Evolutionary conservation across 2,329 filamentous ascomycete species (phyloP).

Genomic region (Parasarocladium wereldwijsianum): DNA sequence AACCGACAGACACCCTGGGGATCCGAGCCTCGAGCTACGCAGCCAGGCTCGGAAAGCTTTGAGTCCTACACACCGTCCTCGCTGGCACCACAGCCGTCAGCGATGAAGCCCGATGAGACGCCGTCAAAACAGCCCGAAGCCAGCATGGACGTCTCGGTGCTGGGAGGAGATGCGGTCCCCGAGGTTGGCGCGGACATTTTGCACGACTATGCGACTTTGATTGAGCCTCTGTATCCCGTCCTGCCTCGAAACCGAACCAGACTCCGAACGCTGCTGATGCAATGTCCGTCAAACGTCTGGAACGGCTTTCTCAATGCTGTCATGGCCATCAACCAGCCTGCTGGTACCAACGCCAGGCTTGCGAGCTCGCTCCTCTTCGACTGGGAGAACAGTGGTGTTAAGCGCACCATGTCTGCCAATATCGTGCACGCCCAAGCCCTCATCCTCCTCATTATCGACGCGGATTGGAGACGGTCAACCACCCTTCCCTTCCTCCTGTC

Average conservation of each 20-base stretch:
- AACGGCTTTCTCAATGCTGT: conserved; percentile 52
- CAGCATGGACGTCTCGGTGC: conserved; percentile 19
- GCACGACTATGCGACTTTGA: conserved; percentile 42
- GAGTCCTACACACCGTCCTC: conserved; percentile 23
- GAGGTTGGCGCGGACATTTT: conserved; percentile 29
- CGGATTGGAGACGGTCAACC: conserved; percentile 37
- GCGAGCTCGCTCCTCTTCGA: conserved; percentile 33
- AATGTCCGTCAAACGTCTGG: conserved; percentile 40
- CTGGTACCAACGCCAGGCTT: conserved; percentile 25
- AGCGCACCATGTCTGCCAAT: conserved; percentile 24
- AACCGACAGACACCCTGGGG: conserved; percentile 30
- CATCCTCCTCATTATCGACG: conserved; percentile 50
- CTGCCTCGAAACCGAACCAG: conserved; percentile 41
- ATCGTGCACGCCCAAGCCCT: conserved; percentile 52
- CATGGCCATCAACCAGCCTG: conserved; percentile 32
- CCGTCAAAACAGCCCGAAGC: conserved; percentile 20
- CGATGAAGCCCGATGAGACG: conserved; percentile 21
- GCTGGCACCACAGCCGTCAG: conserved; percentile 29
- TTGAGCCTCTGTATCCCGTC: conserved; percentile 55
- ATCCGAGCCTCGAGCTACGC: conserved; percentile 29
- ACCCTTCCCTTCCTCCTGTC: conserved; percentile 39
- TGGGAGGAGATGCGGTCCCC: conserved; percentile 17
- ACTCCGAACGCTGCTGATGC: conserved; percentile 39
- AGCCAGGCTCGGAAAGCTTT: conserved; percentile 22
- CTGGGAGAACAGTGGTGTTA: conserved; percentile 30